A percentile compares a stretch with the other conserved stretches of the same genome.
Conservation (phyloP, 768 basidiomycete genomes). For the Kwoniella newhampshirensis region DNA sequence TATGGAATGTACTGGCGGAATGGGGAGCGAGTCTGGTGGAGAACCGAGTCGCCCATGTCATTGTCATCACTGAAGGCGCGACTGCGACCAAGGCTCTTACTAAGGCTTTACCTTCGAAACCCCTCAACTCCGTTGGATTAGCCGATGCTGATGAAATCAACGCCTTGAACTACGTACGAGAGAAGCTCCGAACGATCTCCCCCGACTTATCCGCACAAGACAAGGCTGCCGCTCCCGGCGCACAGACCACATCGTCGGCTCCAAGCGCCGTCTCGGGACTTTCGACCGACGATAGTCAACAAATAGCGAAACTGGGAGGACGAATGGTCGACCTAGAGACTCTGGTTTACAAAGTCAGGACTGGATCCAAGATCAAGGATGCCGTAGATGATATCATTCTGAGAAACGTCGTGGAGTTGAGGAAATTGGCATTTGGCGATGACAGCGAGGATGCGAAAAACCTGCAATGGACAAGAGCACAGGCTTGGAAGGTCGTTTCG, state of each 20-base stretch:
- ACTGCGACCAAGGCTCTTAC: conserved; percentile 82
- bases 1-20: conserved; percentile 71
- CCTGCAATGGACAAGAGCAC: conserved; percentile 78
- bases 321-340: conserved; percentile 63
- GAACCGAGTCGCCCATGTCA: conserved; percentile 85
- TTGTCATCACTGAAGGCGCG: conserved; percentile 84
- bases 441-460: conserved; percentile 82
- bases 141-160: conserved; percentile 81
- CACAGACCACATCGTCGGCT: background rate
- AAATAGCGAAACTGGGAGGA: conserved; percentile 78
- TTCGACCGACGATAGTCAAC: conserved; percentile 60
- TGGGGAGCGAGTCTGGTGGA: conserved; percentile 84
- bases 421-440: conserved; percentile 91
- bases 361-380: conserved; percentile 68
- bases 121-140: conserved; percentile 72
- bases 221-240: too few species aligned
- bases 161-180: conserved; percentile 75
- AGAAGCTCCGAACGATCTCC: conserved; percentile 64
- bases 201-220: conserved; percentile 1
- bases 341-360: conserved; percentile 78
- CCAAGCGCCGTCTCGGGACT: conserved; percentile 54
- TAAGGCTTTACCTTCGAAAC: conserved; percentile 80
- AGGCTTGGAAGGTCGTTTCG: conserved; percentile 81
- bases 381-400: conserved; percentile 87
- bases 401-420: conserved; percentile 74